These are phyloP conservation scores for Penicillium turbatum DNA, from an alignment of 495 filamentous ascomycete species.

Conservation along the genomic window DNA sequence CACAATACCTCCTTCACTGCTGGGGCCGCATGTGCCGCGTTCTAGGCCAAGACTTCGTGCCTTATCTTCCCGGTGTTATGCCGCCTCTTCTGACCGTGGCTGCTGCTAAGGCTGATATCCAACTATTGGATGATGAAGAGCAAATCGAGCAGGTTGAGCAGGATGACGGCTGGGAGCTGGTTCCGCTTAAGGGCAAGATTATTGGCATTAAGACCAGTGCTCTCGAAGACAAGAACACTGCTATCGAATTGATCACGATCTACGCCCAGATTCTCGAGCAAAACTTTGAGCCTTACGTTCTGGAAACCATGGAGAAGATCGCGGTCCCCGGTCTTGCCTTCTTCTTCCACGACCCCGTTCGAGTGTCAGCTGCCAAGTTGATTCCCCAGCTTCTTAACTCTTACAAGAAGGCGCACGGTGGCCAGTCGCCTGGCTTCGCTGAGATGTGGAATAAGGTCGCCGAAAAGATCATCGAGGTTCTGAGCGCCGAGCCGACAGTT, in stretches of 20 bases:
- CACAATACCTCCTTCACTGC: constrained; percentile 95
- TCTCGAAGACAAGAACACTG: constrained; percentile 98
- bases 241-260: constrained; percentile 93
- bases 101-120: constrained; percentile 94
- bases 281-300: constrained; percentile 86
- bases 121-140: constrained; percentile 92
- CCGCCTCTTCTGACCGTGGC: constrained; percentile 88
- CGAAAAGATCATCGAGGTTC: constrained; percentile 86
- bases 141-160: constrained; percentile 88
- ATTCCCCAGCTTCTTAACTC: constrained; percentile 92
- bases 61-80: constrained; percentile 89
- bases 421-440: constrained; percentile 64
- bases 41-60: constrained; percentile 82
- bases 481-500: constrained; percentile 91
- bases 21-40: constrained; percentile 99
- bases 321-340: constrained; percentile 90
- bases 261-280: constrained; percentile 92
- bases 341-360: constrained; percentile 99
- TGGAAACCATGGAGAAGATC: constrained; percentile 94
- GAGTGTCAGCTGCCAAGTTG: constrained; percentile 90
- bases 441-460: constrained; percentile 82
- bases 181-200: constrained; percentile 92
- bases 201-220: constrained; percentile 97
- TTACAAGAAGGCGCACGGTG: constrained; percentile 84
- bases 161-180: constrained; percentile 97